These are phyloP conservation scores for Penicillium daleae DNA, from an alignment of 495 filamentous ascomycete genomes.

Conservation along the genomic window DNA sequence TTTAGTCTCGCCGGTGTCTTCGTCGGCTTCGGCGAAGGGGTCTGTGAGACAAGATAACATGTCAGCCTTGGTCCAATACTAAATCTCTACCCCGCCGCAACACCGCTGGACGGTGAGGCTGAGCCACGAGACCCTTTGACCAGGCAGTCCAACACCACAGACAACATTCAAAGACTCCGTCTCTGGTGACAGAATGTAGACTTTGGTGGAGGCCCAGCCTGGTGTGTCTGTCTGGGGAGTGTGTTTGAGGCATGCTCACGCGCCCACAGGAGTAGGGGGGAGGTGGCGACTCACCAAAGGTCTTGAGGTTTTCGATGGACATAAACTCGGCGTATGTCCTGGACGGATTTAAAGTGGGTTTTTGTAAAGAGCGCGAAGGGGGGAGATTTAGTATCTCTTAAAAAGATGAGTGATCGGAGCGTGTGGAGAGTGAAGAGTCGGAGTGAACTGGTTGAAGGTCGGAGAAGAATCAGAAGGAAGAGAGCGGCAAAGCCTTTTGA, in stretches of 20 bases:
- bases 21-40: slow-evolving; percentile 99
- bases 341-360: slow-evolving; percentile 48
- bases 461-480: slow-evolving; percentile 36
- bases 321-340: slow-evolving; percentile 77
- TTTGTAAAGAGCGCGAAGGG: slow-evolving; percentile 31
- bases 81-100: slow-evolving; percentile 44
- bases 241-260: slow-evolving; percentile 16
- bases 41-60: slow-evolving; percentile 58
- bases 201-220: neutral
- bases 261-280: slow-evolving; percentile 23
- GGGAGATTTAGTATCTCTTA: slow-evolving; percentile 48
- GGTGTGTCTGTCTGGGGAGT: neutral
- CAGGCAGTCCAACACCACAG: neutral
- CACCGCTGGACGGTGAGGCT: slow-evolving; percentile 16
- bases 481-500: slow-evolving; percentile 49
- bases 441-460: slow-evolving; percentile 25
- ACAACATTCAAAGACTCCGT: neutral
- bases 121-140: slow-evolving; percentile 2
- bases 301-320: slow-evolving; percentile 99
- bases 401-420: slow-evolving; percentile 33
- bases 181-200: neutral
- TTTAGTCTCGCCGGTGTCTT: slow-evolving; percentile 89
- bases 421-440: slow-evolving; percentile 25
- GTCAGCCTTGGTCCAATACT: slow-evolving; percentile 42
- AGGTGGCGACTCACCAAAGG: slow-evolving; percentile 78